Percentiles rank a stretch among this genome's conserved stretches.
Conservation (phyloP, 176 grass and related monocot genomes). For the Canna indica region DNA sequence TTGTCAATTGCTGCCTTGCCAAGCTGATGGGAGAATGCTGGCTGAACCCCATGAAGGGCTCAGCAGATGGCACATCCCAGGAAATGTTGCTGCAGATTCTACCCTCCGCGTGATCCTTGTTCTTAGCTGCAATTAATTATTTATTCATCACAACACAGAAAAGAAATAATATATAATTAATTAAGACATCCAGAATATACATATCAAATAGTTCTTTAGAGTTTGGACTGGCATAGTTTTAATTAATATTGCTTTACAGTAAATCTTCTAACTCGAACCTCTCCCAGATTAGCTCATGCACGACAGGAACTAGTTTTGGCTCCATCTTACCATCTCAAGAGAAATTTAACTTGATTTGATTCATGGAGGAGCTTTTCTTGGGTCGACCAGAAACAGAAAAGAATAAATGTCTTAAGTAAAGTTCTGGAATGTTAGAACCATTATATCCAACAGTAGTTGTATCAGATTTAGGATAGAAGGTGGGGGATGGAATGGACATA, state of each 20-base stretch:
- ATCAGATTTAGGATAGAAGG: not conserved
- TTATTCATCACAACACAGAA: not conserved
- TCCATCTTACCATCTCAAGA: too few species aligned
- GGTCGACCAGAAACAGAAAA: not conserved
- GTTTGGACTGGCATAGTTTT: too few species aligned
- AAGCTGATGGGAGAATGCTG: not conserved
- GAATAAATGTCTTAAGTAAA: too few species aligned
- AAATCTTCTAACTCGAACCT: too few species aligned
- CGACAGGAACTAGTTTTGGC: too few species aligned
- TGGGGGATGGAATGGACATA: not conserved
- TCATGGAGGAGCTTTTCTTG: not conserved
- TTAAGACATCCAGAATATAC: too few species aligned
- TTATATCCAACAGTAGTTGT: not conserved
- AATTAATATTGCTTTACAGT: too few species aligned
- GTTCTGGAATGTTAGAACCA: too few species aligned
- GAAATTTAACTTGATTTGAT: not conserved
- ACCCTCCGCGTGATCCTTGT: not conserved
- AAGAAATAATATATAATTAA: too few species aligned
- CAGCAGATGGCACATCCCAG: too few species aligned
- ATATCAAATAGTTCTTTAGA: too few species aligned
- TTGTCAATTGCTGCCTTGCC: not conserved
- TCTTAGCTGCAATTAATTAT: not conserved
- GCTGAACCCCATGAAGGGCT: not conserved
- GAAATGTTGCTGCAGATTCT: not conserved
- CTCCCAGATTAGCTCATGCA: not conserved